Conservation (phyloP, 805 yeast genomes). For the Saccharomyces kudriavzevii region DNA sequence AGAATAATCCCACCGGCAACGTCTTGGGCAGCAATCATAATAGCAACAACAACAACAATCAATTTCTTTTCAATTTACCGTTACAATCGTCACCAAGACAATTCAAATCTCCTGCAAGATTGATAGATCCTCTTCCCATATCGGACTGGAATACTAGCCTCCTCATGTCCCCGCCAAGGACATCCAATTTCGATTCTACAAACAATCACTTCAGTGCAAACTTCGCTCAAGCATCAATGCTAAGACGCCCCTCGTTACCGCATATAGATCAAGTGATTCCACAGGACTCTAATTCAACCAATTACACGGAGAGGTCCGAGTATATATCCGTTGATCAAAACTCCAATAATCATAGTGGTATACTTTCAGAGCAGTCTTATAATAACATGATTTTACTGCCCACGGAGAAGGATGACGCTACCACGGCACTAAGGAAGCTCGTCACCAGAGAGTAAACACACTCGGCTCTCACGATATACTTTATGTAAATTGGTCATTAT, state of each 20-base stretch:
- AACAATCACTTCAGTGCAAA: background rate
- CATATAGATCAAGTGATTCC: background rate
- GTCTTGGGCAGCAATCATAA: background rate
- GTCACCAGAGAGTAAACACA: background rate
- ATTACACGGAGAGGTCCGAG: background rate
- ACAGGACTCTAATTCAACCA: background rate
- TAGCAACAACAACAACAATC: background rate
- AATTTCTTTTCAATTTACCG: constrained; percentile 4
- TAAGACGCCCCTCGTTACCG: background rate
- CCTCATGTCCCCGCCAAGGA: background rate
- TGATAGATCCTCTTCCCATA: constrained; percentile 1
- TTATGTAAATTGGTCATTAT: background rate
- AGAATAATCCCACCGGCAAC: background rate
- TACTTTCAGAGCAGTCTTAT: background rate
- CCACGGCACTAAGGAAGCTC: background rate
- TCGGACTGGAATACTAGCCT: background rate
- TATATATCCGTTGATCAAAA: background rate
- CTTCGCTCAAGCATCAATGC: background rate
- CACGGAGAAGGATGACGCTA: background rate
- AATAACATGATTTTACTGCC: background rate
- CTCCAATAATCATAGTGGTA: background rate
- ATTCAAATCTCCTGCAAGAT: constrained; percentile 4
- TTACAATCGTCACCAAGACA: constrained; percentile 12
- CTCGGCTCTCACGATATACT: background rate
- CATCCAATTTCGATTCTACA: background rate